Evolutionary conservation across 495 filamentous ascomycete species (phyloP), one percentile per base, ranked within the genome.

Genomic region (Usnea hakonensis): DNA sequence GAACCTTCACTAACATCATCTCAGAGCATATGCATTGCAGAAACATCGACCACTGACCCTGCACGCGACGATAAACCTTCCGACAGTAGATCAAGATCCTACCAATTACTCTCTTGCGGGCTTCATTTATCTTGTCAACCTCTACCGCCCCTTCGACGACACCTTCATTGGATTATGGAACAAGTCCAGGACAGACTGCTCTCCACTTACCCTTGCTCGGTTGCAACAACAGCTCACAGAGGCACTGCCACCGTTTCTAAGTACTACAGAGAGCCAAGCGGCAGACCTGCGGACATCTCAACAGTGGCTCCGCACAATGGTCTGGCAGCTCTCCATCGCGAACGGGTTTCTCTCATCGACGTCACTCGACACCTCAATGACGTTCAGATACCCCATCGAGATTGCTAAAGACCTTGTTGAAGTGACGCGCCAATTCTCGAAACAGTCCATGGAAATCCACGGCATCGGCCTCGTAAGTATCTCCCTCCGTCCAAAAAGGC

Each of bases 291-390:
- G 83, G 11, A 77, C 84, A 10, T 90, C 87, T 38, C 89, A 92
- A 71, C 84, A 89, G 69, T 95, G 90, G 90, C 80, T 93, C n/a
- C 85, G 89, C 65, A 88, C 87, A 32, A 86, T 87, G 68, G 80
- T 88, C 3, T 94, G 90, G 90, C 86, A 90, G 62, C 70, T 93
- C 14, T 81, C 75, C 32, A 74, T 76, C 32, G 73, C 77, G 14
- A 83, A 86, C 55, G 81, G 82, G 11, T 76, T 80, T 46, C 70
- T 87, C 32, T 77, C 76, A 23, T 76, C 77, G 8, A 68, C 72
- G 5, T 78, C 75, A 60, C 41, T 71, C 35, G 81, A 91, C 71
- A 70, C 78, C 60, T 75, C 80, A 56, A 76, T 91, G 75, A 84
- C 80, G 3, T 86, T 91, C 65, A 78, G 81, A 40, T 90, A 85